phyloP scores from a whole-genome alignment of 768 basidiomycete species.

The Phlebiopsis gigantea region DNA sequence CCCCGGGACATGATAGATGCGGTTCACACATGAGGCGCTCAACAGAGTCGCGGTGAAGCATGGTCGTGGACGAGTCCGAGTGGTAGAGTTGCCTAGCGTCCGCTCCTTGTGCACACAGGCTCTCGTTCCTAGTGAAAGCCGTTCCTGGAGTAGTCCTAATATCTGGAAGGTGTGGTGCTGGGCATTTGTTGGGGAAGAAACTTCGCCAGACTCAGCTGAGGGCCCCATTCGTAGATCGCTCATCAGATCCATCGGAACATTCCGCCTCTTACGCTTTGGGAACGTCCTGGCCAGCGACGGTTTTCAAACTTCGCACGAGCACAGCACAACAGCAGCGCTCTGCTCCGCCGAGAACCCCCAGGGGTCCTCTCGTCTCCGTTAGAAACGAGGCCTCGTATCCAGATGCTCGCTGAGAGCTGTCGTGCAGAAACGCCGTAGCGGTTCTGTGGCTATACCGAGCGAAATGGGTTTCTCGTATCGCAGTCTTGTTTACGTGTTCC shows the following conservation, averaged over 20 bases:
- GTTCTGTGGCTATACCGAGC: not conserved
- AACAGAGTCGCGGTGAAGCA: no score
- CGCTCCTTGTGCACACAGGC: not conserved
- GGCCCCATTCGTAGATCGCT: not conserved
- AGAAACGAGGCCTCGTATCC: not conserved
- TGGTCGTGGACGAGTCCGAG: no score
- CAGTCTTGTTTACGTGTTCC: slow-evolving; percentile 13
- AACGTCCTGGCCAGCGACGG: slow-evolving; percentile 7
- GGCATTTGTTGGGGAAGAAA: not conserved
- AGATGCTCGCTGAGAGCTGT: not conserved
- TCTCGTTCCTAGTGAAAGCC: not conserved
- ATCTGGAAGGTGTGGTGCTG: not conserved
- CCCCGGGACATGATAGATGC: not conserved
- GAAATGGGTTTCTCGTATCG: not conserved
- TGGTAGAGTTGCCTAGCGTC: no score
- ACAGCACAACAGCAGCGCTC: slow-evolving; percentile 2
- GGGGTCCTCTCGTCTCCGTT: not conserved
- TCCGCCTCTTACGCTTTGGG: slow-evolving; percentile 2
- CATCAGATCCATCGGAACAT: slow-evolving; percentile 10
- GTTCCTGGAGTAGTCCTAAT: not conserved
- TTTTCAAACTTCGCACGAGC: slow-evolving; percentile 8
- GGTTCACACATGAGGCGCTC: not conserved
- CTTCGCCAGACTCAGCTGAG: not conserved
- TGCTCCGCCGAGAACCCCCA: not conserved
- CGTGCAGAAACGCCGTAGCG: not conserved